Evolutionary conservation across 768 basidiomycete species (phyloP), one percentile per base, ranked within the genome.

Genomic region (Pulveroboletus frians): DNA sequence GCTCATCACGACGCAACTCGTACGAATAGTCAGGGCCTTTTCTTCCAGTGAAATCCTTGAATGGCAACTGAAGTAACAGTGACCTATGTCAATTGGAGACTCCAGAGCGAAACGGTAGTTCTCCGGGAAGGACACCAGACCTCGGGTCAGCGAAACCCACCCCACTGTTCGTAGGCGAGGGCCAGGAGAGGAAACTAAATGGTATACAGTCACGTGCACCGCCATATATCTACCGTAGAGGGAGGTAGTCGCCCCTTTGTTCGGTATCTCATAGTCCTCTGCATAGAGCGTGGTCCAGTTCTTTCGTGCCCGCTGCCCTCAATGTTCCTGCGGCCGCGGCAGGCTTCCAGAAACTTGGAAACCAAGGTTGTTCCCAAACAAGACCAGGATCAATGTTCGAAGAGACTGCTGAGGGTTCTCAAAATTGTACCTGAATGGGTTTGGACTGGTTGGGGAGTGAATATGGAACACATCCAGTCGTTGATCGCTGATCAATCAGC

Each of bases 1-100:
- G 37, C 7, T 7, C 15, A 2, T 26, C 31, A 14, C 26, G 43
- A 23, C 43, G 21, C 1, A 5, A 40, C 15, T 41, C 76, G 51
- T 55, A 80, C 82, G 36, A 80, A 81, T 81, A 21, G 21, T 21
- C 21, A 87, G 86, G 1, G 88, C 87, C 67, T 90, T 89, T 21
- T 21, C 56, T 73, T 74, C 82, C 81, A 84, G 0, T 87, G 84
- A 65, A 89, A 88, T 21, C 77, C 78, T 53, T 85, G 78, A 65
- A 81, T 85, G 1, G 76, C 67, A 10, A 83, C 83, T 21, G 85
- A 63, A 13, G 78, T 73, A 36, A 89, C 60, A 5, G 88, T 89
- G 27, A 88, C 70, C 80, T 82, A 32, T 5, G 13, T 14, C 29
- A 20, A 34, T 8, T 11, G 27, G 29, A 43, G 29, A 10, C 8